phyloP scores from a whole-genome alignment of 1,284 basidiomycete species.

The Neotropicomus parvogracilis region DNA sequence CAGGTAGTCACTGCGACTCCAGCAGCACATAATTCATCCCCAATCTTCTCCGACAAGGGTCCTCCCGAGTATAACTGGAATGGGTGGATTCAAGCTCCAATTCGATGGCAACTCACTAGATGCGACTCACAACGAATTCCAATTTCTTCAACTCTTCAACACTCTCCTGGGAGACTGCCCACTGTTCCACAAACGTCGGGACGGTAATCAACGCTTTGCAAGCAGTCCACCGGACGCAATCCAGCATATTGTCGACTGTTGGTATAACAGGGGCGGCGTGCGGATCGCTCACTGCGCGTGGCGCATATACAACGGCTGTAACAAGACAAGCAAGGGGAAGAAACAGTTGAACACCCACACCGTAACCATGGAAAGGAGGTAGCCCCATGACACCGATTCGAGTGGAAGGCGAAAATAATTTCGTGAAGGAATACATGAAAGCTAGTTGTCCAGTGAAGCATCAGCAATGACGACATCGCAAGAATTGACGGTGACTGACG shows the following conservation, averaged over 20 bases:
- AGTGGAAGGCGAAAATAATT: background rate
- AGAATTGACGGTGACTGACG: background rate
- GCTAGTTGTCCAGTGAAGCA: no score
- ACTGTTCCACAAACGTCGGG: slow-evolving; percentile 17
- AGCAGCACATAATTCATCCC: slow-evolving; percentile 15
- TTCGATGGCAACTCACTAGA: background rate
- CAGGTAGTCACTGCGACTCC: slow-evolving; percentile 11
- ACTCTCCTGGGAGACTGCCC: background rate
- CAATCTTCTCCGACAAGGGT: slow-evolving; percentile 16
- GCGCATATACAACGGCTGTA: slow-evolving; percentile 8
- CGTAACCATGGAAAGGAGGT: slow-evolving; percentile 11
- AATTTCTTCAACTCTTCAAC: slow-evolving; percentile 15
- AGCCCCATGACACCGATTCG: background rate
- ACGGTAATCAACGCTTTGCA: slow-evolving; percentile 8
- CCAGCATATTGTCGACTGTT: slow-evolving; percentile 17
- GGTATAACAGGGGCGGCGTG: slow-evolving; percentile 12
- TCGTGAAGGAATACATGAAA: background rate
- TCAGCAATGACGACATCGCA: no score
- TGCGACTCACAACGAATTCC: slow-evolving; percentile 11
- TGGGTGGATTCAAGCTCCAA: background rate
- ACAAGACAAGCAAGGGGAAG: slow-evolving; percentile 3
- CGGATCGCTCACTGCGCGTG: slow-evolving; percentile 2
- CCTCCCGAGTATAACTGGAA: slow-evolving; percentile 17
- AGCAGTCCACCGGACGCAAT: background rate
- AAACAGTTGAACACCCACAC: slow-evolving; percentile 6